Evolutionary conservation across 768 basidiomycete species (phyloP), one percentile per base, ranked within the genome.

Genomic region (Boletellus ananas): DNA sequence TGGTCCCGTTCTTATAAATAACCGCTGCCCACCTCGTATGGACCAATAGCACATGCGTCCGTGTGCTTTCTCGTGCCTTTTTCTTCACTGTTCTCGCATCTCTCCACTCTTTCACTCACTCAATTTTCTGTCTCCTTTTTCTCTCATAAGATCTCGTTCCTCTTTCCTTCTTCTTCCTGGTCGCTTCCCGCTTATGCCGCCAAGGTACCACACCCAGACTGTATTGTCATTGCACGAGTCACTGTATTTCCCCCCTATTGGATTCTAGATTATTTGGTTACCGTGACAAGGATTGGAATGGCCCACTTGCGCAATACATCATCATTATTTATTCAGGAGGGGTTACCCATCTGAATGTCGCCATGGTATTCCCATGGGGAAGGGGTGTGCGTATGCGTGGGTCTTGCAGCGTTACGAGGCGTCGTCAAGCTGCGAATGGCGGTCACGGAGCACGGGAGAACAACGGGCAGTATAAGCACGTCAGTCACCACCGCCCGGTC

Each of bases 161-260:
- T 8, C 16, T 20, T 23, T 33, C 10, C 34, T 21, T 27, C 43
- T 27, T 31, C 7, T 29, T 29, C 29, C 29, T 29, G 29, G 13
- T 25, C 20, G 35, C 29, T 35, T 34, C 47, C 50, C 60, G 53
- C 49, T 64, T 66, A 55, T 62, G 47, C 55, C 29, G 10, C 29
- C 10, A 29, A 52, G 47, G 43, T 42, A 35, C 47, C 49, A 35
- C 10, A 35, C 10, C 14, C 23, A 25, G 23, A 25, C 23, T 65
- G 60, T 67, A 57, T 45, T 54, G 17, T 43, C 51, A 43, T 18
- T 44, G 36, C 49, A 47, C 44, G 16, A 21, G 18, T 20, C 34
- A 36, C 31, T 60, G 55, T 61, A 47, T 38, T 38, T 29, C 11
- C 29, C 29, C 29, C 29, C 29, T 17, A 11, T 13, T 14, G 17